Evolutionary conservation across 768 basidiomycete species (phyloP), one percentile per base, ranked within the genome.

Genomic region (Serpula lacrymans): DNA sequence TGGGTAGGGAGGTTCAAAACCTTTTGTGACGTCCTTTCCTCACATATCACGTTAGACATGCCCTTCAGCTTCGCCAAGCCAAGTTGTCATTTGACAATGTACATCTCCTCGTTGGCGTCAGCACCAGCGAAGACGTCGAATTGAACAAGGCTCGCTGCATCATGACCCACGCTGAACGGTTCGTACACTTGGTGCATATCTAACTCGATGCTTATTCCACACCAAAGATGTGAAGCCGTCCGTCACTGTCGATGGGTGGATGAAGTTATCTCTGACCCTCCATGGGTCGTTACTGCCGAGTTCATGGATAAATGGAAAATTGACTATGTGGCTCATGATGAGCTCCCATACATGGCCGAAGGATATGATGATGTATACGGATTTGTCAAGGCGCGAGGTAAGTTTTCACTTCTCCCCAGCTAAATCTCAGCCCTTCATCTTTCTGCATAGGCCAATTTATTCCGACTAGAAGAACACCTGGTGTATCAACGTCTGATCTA

Each of bases 171-270:
- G 74, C 77, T 0, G 96, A 99, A 61, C 75, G 93, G 73, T 90
- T 30, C 26, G 71, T 53, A 48, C 44, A 30, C 9, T 18, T 37
- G 9, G n/a, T 31, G 9, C 27, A 39, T 28, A 17, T 25, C 30
- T 17, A 11, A 31, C n/a, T 44, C n/a, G n/a, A n/a, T n/a, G 17
- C 37, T 45, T n/a, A 41, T 26, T 14, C 34, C 11, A 6, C 9
- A 5, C 10, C n/a, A 38, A 37, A 87, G 85, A 44, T 72, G 92
- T 51, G 96, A 98, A 64, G 79, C 87, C 5, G 86, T 84, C n/a
- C 74, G 89, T n/a, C 91, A 98, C 59, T 94, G 94, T 59, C 79
- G 90, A 41, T 99, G 95, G 95, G 92, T 93, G 1, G 92, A 96
- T 58, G 87, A 97, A 63, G 84, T 99, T 34, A 71, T 96, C 17